Conservation (phyloP, 768 basidiomycete species). For the Saitozyma sp. region DNA sequence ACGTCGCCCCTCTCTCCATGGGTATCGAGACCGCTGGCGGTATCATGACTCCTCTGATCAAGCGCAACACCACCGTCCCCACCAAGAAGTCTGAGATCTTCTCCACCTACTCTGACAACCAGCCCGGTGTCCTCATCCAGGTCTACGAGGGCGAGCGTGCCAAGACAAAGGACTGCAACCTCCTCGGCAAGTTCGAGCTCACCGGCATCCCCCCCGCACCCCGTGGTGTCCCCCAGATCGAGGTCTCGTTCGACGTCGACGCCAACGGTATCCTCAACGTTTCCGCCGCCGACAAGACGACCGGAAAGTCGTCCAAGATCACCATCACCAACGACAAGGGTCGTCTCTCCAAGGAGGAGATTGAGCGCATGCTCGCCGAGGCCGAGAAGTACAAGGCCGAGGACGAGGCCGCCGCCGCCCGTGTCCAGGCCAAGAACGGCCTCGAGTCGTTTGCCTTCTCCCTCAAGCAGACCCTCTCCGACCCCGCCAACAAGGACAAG, state of each 20-base stretch:
- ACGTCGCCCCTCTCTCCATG: slow-evolving; percentile 93
- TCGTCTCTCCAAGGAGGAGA: slow-evolving; percentile 70
- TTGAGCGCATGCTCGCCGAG: slow-evolving; percentile 62
- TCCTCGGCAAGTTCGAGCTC: slow-evolving; percentile 83
- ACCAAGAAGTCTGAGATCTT: slow-evolving; percentile 97
- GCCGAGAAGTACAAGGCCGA: slow-evolving; percentile 56
- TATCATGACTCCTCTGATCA: slow-evolving; percentile 95
- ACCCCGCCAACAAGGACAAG: slow-evolving; percentile 42
- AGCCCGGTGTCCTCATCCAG: slow-evolving; percentile 94
- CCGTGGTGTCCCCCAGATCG: slow-evolving; percentile 57
- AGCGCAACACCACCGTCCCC: slow-evolving; percentile 94
- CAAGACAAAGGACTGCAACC: slow-evolving; percentile 97
- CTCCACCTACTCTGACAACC: slow-evolving; percentile 91
- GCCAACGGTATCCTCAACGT: slow-evolving; percentile 67
- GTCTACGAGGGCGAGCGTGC: slow-evolving; percentile 97
- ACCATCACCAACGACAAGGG: slow-evolving; percentile 97
- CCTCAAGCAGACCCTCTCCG: slow-evolving; percentile 76
- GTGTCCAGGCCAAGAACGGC: slow-evolving; percentile 70
- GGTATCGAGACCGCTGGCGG: slow-evolving; percentile 99
- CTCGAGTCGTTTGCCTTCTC: slow-evolving; percentile 95
- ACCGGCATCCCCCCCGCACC: slow-evolving; percentile 57
- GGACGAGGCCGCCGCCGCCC: slow-evolving; percentile 45
- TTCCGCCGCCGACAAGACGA: slow-evolving; percentile 55
- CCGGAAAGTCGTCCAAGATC: slow-evolving; percentile 66
- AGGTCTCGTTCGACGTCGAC: slow-evolving; percentile 62